phyloP scores from a whole-genome alignment of 2,329 filamentous ascomycete genomes.

The Sporothrix brasiliensis region DNA sequence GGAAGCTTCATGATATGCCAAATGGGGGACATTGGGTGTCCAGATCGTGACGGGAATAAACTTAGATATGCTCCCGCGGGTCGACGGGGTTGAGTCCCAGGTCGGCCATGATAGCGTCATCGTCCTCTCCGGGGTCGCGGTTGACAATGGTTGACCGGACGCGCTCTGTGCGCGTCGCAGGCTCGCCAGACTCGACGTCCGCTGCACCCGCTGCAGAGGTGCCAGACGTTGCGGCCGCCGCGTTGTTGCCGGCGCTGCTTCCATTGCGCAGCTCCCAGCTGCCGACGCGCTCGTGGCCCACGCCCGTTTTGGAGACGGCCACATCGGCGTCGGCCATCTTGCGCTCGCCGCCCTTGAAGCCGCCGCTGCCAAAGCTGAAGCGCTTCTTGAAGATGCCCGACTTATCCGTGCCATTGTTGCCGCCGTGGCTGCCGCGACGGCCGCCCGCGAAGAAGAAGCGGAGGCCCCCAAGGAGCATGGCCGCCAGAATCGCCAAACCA shows the following conservation, averaged over 20 bases:
- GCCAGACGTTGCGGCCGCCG: conserved; percentile 33
- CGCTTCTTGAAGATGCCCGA: conserved; percentile 5
- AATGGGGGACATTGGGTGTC: no score
- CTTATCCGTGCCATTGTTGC: conserved; percentile 5
- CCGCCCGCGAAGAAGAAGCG: conserved; percentile 40
- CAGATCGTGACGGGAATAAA: neutral
- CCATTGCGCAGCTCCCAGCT: conserved; percentile 53
- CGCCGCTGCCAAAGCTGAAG: conserved; percentile 27
- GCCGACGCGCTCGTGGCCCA: conserved; percentile 51
- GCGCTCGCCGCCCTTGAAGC: conserved; percentile 52
- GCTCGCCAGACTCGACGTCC: neutral
- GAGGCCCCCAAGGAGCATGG: conserved; percentile 36
- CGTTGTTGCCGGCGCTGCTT: conserved; percentile 6
- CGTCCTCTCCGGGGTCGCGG: conserved; percentile 34
- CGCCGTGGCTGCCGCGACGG: neutral
- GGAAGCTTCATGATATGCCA: neutral
- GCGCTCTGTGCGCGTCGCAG: conserved; percentile 36
- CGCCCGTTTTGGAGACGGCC: conserved; percentile 46
- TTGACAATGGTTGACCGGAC: conserved; percentile 31
- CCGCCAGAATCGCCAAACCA: conserved; percentile 37
- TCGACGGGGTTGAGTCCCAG: conserved; percentile 45
- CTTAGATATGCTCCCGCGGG: conserved; percentile 47
- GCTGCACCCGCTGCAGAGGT: conserved; percentile 2
- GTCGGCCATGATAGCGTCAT: conserved; percentile 46
- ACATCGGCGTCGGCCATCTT: conserved; percentile 51